Conservation (phyloP, 2,329 filamentous ascomycete species). For the Seiridium unicorne region DNA sequence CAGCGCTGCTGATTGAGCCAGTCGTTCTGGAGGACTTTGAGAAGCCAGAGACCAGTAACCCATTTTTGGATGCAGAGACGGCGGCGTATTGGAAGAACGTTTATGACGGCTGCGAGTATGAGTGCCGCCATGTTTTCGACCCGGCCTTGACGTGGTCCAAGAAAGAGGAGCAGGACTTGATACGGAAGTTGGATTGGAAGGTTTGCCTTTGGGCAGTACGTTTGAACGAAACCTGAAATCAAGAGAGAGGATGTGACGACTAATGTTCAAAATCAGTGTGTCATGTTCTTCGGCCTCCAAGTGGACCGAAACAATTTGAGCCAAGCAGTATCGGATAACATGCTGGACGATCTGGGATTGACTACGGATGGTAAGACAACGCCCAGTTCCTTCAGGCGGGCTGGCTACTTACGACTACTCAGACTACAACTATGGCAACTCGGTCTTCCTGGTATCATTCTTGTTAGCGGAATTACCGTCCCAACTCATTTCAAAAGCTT, state of each 20-base stretch:
- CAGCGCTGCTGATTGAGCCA: not conserved
- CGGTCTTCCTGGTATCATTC: conserved; percentile 53
- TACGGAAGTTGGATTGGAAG: conserved; percentile 44
- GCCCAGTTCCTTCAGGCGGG: not conserved
- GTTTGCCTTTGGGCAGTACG: conserved; percentile 39
- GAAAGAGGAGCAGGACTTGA: conserved; percentile 50
- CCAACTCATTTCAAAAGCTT: conserved; percentile 57
- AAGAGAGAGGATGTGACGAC: not conserved
- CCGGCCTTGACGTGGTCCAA: conserved; percentile 50
- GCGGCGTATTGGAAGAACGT: conserved; percentile 30
- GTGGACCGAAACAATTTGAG: conserved; percentile 58
- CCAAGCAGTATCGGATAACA: conserved; percentile 60
- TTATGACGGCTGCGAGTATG: conserved; percentile 40
- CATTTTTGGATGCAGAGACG: conserved; percentile 25
- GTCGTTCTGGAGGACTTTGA: conserved; percentile 1
- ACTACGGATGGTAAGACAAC: conserved; percentile 37
- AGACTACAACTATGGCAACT: conserved; percentile 54
- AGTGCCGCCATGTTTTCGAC: conserved; percentile 55
- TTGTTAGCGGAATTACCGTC: conserved; percentile 59
- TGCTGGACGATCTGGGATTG: conserved; percentile 50
- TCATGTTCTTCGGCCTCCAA: conserved; percentile 63
- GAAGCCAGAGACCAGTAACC: conserved; percentile 17
- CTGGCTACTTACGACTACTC: not conserved
- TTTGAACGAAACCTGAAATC: not conserved
- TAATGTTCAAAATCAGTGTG: conserved; percentile 30